Base-by-base conservation (phyloP, 768 basidiomycete species). In the Podaxis carcinomalis region DNA sequence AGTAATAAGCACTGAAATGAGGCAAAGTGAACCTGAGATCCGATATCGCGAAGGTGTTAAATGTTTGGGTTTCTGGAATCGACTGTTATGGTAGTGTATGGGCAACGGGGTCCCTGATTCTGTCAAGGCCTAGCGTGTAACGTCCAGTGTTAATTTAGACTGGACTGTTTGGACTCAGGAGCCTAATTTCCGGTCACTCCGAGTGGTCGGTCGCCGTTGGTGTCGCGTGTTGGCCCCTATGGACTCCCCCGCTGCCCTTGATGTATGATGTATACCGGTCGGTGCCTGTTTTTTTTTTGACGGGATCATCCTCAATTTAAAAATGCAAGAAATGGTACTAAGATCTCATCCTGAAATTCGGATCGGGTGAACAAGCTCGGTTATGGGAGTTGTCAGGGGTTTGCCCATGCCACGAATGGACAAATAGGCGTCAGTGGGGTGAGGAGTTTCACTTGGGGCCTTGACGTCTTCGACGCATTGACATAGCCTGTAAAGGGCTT, bases 131-230 rank as follows among this genome's bases (percentile, higher is more conserved):
- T 25, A 27, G 11, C 9, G 3, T 44, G 42, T 44, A 44, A 44
- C 14, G n/a, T 19, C 16, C 14, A 44, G 42, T 44, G 19, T 14
- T 44, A n/a, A 44, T 19, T 32, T 16, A 3, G 23, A 32, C 21
- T 55, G 53, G n/a, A 40, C 16, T 16, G 21, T 40, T 11, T 27
- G 28, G 25, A 42, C 39, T 25, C 40, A 14, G 13, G 36, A 55
- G 54, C 39, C 40, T 55, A 55, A 55, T 55, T 28, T 42, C 37
- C 54, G 54, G 40, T 55, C 39, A 14, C 25, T 44, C 39, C 54
- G 54, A 55, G 39, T 39, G 16, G 23, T 55, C 54, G 39, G 47
- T 57, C 47, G 40, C 54, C 40, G 54, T 23, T 56, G 54, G 39
- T 42, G 37, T 42, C 40, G 54, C 54, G 54, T 56, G 54, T 40